phyloP scores from a whole-genome alignment of 2,329 filamentous ascomycete species.

The Purpureocillium takamizusanense region DNA sequence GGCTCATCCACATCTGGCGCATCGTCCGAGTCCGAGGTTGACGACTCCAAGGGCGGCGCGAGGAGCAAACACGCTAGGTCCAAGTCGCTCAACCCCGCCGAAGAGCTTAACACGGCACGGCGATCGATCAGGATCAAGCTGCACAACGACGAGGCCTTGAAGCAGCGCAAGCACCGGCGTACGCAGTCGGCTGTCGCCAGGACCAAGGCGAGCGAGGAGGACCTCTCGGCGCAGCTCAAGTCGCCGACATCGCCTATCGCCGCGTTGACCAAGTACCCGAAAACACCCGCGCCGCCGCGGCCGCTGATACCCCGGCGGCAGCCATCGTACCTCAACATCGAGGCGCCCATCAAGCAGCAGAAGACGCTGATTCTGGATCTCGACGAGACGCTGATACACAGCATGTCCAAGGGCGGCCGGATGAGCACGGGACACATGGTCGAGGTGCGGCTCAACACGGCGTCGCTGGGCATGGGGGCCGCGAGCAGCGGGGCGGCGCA shows the following conservation, averaged over 20 bases:
- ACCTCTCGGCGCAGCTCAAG: conserved; percentile 75
- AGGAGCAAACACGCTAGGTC: conserved; percentile 49
- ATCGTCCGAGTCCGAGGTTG: conserved; percentile 64
- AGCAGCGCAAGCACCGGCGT: conserved; percentile 64
- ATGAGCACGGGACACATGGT: conserved; percentile 99
- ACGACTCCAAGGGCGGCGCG: conserved; percentile 26
- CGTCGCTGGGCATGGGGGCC: conserved; percentile 51
- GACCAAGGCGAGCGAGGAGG: conserved; percentile 32
- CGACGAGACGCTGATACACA: conserved; percentile 96
- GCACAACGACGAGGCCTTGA: conserved; percentile 67
- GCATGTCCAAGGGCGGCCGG: conserved; percentile 89
- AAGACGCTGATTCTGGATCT: conserved; percentile 95
- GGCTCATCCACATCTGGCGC: conserved; percentile 52
- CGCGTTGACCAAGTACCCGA: conserved; percentile 79
- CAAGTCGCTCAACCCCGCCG: conserved; percentile 47
- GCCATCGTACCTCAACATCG: conserved; percentile 70
- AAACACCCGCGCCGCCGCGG: conserved; percentile 78
- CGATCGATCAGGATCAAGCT: conserved; percentile 88
- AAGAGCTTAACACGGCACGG: conserved; percentile 57
- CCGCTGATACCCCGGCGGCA: conserved; percentile 84
- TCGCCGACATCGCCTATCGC: conserved; percentile 81
- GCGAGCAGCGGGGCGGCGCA: conserved; percentile 58
- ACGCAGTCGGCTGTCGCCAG: conserved; percentile 39
- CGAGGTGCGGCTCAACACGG: conserved; percentile 80
- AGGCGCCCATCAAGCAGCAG: conserved; percentile 51